A percentile compares a stretch with the other conserved stretches of the same genome.
Evolutionary conservation across 140 eudicot species (phyloP).

Genomic region (Cichorium intybus): DNA sequence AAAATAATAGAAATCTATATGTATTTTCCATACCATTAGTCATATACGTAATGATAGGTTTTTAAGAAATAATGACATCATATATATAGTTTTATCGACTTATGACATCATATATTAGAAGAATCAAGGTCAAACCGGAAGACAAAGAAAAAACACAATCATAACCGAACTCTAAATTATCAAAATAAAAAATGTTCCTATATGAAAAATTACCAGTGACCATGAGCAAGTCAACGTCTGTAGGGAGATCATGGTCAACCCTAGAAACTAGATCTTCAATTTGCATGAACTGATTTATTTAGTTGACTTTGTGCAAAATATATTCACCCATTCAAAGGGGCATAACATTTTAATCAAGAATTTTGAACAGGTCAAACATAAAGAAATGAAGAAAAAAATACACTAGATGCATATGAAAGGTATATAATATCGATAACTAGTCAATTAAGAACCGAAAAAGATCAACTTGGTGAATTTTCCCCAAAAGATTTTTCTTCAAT

Average conservation of each 20-base stretch:
- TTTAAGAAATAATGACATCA: no score
- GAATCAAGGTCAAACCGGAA: no score
- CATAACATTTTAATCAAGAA: conserved; percentile 25
- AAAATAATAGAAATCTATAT: no score
- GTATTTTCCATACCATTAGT: no score
- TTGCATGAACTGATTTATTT: conserved; percentile 17
- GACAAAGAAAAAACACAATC: no score
- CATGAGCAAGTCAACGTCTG: conserved; percentile 78
- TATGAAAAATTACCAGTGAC: conserved; percentile 66
- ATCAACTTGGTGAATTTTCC: not conserved
- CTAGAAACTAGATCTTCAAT: not conserved
- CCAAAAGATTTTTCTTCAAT: not conserved
- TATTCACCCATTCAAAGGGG: conserved; percentile 11
- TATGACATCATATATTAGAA: no score
- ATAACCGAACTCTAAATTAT: no score
- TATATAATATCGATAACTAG: conserved; percentile 2
- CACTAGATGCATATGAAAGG: not conserved
- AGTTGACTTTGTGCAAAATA: conserved; percentile 8
- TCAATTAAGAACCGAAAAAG: conserved; percentile 5
- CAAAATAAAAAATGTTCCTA: no score
- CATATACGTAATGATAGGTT: no score
- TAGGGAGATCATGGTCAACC: conserved; percentile 53
- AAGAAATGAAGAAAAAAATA: not conserved
- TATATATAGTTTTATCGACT: no score
- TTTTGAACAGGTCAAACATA: not conserved